These are phyloP conservation scores for Ogataea saltuana DNA, from an alignment of 805 yeast genomes.

Conservation along the genomic window DNA sequence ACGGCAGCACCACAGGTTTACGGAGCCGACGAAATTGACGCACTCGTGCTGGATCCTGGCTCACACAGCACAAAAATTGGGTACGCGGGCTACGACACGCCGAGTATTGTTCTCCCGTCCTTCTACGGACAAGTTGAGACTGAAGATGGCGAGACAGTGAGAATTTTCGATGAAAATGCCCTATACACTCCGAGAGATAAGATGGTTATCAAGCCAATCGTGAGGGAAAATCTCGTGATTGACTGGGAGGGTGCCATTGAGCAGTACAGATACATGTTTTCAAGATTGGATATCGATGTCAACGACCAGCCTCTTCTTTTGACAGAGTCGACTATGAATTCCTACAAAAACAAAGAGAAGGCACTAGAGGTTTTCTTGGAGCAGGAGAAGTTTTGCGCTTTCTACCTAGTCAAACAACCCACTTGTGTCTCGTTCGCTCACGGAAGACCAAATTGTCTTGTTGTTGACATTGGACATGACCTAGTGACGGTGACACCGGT, in stretches of 20 bases:
- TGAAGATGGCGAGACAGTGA: constrained; percentile 19
- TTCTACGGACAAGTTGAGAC: constrained; percentile 46
- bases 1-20: constrained; percentile 50
- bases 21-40: constrained; percentile 83
- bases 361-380: constrained; percentile 75
- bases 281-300: constrained; percentile 52
- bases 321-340: constrained; percentile 88
- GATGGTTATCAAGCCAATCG: constrained; percentile 54
- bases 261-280: constrained; percentile 66
- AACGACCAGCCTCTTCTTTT: constrained; percentile 73
- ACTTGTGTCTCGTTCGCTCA: constrained; percentile 86
- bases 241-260: constrained; percentile 89
- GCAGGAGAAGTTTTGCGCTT: constrained; percentile 70
- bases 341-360: constrained; percentile 61
- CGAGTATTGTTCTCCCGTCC: constrained; percentile 75
- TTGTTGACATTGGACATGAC: constrained; percentile 85
- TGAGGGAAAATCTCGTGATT: constrained; percentile 58
- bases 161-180: constrained; percentile 35
- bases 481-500: constrained; percentile 76
- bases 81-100: constrained; percentile 89
- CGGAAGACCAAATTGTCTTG: constrained; percentile 83
- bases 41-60: constrained; percentile 91
- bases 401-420: constrained; percentile 79
- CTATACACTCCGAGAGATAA: constrained; percentile 48
- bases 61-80: constrained; percentile 82